Conservation (phyloP, 169 alveolate genomes). For the Plasmodium yoelii region DNA sequence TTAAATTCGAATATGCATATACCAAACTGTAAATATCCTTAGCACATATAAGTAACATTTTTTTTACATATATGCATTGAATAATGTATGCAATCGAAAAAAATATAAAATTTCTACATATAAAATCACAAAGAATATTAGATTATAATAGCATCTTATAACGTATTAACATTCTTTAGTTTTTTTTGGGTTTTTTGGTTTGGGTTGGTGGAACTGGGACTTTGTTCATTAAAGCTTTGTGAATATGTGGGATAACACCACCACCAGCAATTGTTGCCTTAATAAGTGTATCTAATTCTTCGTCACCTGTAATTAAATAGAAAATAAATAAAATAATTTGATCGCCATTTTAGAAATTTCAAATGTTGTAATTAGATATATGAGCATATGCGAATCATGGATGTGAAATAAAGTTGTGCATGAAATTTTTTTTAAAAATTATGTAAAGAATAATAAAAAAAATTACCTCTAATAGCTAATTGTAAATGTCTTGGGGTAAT, state of each 20-base stretch:
- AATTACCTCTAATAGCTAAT: slow-evolving; percentile 90
- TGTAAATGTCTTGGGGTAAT: slow-evolving; percentile 97
- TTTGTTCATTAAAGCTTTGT: slow-evolving; percentile 93
- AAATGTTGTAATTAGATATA: neutral
- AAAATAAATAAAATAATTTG: neutral
- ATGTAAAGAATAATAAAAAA: slow-evolving; percentile 20
- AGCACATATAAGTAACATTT: no score
- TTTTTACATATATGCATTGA: no score
- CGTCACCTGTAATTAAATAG: slow-evolving; percentile 94
- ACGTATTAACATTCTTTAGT: slow-evolving; percentile 18
- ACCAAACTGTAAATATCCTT: no score
- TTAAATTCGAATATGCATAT: slow-evolving; percentile 11
- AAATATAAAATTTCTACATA: no score
- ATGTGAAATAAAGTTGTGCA: neutral
- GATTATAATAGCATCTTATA: neutral
- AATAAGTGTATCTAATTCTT: slow-evolving; percentile 97
- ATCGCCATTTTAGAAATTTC: neutral
- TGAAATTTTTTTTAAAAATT: neutral
- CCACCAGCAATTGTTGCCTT: slow-evolving; percentile 99
- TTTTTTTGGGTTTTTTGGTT: slow-evolving; percentile 82
- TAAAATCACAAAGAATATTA: no score
- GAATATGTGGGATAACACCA: slow-evolving; percentile 99
- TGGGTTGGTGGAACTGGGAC: slow-evolving; percentile 85
- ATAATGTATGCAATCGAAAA: no score
- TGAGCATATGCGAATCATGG: neutral